Base-by-base conservation (phyloP, 1,284 basidiomycete genomes). In the Fomes fomentarius region DNA sequence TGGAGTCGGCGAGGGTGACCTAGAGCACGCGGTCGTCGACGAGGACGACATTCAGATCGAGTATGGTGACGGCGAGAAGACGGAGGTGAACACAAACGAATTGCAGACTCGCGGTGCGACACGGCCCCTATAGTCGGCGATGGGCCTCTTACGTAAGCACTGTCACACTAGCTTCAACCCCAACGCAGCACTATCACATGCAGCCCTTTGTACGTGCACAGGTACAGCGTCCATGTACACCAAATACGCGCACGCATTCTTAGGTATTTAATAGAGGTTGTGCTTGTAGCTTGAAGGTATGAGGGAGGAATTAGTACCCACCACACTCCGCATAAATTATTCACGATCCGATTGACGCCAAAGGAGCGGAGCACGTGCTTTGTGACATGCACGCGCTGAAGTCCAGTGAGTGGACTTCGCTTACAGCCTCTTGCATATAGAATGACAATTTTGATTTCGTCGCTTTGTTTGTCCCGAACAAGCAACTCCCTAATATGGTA, bases 1-100 rank as follows among this genome's bases (percentile, higher is more conserved):
- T 2, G 88, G 88, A 0, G 87, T 86, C 3, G 85, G 79, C 5
- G 87, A 89, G 40, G 87, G 87, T 34, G 88, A 87, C 66, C 74
- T 74, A 62, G 79, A 71, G 52, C 69, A 74, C n/a, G 77, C 76
- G 42, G 78, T 76, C 47, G 78, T 72, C 14, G 83, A 78, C 63
- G 82, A 81, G 60, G 81, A 78, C 59, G 85, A 83, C 77, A 76
- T 75, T 63, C 50, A 43, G 45, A 26, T 30, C 26, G 48, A 47
- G 21, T 34, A 41, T 12, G 38, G 48, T 15, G 56, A 47, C 40
- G 38, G n/a, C 24, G 38, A 33, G 44, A 41, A 52, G 54, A 34
- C 28, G 10, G 44, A 42, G 47, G 14, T 28, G 44, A 48, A 31
- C 22, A 50, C 47, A 10, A 22, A 8, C n/a, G 21, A 40, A 40